Evolutionary conservation across 176 grass and related monocot genomes (phyloP).

Genomic region (Hyparrhenia diplandra): DNA sequence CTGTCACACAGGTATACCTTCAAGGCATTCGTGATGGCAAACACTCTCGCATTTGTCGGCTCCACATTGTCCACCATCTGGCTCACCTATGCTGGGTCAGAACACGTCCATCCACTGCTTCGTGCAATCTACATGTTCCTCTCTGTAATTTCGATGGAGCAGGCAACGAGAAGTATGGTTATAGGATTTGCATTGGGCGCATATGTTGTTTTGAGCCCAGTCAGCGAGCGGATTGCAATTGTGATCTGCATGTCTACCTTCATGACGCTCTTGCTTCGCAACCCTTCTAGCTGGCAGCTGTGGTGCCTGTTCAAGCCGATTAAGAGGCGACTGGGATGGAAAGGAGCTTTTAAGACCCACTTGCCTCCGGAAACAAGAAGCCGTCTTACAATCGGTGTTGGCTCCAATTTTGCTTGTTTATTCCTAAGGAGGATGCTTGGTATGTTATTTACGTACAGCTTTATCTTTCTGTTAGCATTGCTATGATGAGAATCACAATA

Average conservation of each 20-base stretch:
- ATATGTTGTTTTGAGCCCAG: constrained; percentile 52
- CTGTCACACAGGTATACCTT: constrained; percentile 51
- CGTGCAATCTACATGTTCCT: constrained; percentile 49
- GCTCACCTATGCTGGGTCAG: constrained; percentile 51
- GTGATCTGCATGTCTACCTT: constrained; percentile 42
- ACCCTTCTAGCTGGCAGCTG: constrained; percentile 53
- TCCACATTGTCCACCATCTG: constrained; percentile 49
- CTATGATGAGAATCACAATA: constrained; percentile 33
- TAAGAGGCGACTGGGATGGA: constrained; percentile 58
- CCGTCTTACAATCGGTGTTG: constrained; percentile 44
- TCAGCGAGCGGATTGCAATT: constrained; percentile 30
- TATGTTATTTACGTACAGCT: constrained; percentile 50
- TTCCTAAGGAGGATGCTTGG: constrained; percentile 47
- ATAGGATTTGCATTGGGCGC: constrained; percentile 48
- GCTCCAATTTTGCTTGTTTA: constrained; percentile 42
- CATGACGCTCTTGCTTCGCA: constrained; percentile 46
- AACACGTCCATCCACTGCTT: constrained; percentile 36
- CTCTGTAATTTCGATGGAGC: constrained; percentile 56
- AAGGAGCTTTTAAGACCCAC: constrained; percentile 49
- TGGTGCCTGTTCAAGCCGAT: constrained; percentile 52
- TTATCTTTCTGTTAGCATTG: constrained; percentile 52
- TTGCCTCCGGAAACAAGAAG: constrained; percentile 46
- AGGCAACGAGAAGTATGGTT: constrained; percentile 55
- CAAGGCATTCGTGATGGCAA: constrained; percentile 61
- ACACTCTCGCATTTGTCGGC: constrained; percentile 51